Evolutionary conservation across 768 basidiomycete genomes (phyloP).

Genomic region (Gymnopilus junonius): DNA sequence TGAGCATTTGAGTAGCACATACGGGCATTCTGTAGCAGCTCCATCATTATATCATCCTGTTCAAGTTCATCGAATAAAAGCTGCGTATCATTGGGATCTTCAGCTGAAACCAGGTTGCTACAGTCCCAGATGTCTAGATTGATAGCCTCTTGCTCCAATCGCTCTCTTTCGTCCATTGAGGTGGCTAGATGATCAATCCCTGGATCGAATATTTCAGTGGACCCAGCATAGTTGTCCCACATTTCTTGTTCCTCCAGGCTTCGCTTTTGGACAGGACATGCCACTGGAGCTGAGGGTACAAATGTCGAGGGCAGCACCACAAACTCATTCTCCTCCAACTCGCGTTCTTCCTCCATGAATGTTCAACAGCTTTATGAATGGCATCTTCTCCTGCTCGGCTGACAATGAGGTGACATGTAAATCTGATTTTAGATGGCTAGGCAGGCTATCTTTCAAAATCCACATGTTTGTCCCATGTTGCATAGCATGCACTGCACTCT

Average conservation of each 20-base stretch:
- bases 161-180: neutral
- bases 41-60: neutral
- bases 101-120: neutral
- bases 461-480: neutral
- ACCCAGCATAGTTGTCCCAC: neutral
- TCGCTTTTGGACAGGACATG: neutral
- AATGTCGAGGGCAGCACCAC: neutral
- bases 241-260: neutral
- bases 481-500: slow-evolving; percentile 6
- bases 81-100: neutral
- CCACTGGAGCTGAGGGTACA: neutral
- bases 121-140: neutral
- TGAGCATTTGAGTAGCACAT: neutral
- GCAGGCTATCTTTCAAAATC: slow-evolving; percentile 2
- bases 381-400: neutral
- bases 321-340: slow-evolving; percentile 4
- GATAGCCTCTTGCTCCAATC: neutral
- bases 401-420: neutral
- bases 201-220: neutral
- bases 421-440: neutral
- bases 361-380: neutral
- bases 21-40: neutral
- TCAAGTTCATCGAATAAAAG: neutral
- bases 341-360: neutral
- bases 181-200: neutral